Conservation (phyloP, 371 early-diverging fungal species). For the Mortierella sp. region DNA sequence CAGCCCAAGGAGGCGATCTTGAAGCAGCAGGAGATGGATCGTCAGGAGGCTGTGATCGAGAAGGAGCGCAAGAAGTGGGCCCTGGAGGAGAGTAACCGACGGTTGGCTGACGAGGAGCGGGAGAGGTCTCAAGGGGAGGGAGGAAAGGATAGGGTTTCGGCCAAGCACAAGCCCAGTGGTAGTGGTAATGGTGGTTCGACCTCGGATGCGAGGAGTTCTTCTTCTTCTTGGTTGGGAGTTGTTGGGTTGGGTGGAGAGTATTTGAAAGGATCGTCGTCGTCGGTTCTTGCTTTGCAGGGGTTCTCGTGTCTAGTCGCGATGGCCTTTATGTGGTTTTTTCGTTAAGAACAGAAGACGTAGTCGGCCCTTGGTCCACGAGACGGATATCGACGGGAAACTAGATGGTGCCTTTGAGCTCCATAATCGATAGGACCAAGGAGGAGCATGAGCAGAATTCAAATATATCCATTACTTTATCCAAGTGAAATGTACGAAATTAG, state of each 20-base stretch:
- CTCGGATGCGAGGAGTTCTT: neutral
- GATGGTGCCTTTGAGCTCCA: neutral
- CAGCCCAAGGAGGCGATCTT: conserved; percentile 24
- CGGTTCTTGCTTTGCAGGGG: conserved; percentile 17
- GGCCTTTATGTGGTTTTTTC: conserved; percentile 32
- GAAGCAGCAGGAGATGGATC: conserved; percentile 20
- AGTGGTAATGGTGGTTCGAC: neutral
- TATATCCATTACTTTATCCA: neutral
- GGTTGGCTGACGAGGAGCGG: neutral
- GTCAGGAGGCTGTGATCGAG: conserved; percentile 15
- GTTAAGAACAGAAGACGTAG: conserved; percentile 11
- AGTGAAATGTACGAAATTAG: neutral
- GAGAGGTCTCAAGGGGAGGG: neutral
- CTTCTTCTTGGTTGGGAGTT: neutral
- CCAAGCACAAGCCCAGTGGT: neutral
- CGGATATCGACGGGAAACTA: neutral
- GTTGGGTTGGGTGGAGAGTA: neutral
- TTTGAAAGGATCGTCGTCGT: neutral
- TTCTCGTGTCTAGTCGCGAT: conserved; percentile 21
- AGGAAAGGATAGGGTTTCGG: neutral
- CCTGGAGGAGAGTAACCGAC: conserved; percentile 15
- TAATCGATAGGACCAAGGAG: neutral
- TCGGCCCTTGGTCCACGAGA: neutral
- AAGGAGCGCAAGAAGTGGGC: conserved; percentile 23
- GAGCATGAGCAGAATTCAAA: too few relatives aligned